Conservation (phyloP, 2,329 filamentous ascomycete species). For the Penicillium hordei region DNA sequence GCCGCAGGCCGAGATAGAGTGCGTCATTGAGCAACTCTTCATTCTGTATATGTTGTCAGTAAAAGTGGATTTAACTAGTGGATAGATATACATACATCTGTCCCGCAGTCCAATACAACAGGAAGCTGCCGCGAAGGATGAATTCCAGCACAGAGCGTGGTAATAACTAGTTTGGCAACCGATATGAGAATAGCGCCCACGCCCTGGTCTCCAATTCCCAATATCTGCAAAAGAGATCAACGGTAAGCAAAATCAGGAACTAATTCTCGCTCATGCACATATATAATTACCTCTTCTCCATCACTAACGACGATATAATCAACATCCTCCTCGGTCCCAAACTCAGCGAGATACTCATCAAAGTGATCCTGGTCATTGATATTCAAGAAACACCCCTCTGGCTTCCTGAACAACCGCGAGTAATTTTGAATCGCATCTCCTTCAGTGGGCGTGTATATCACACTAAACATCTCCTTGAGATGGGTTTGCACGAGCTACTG, state of each 20-base stretch:
- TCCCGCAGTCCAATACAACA: conserved; percentile 83
- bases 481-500: conserved; percentile 69
- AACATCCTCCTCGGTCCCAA: conserved; percentile 70
- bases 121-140: conserved; percentile 76
- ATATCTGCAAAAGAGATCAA: conserved; percentile 60
- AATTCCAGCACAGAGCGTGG: conserved; percentile 82
- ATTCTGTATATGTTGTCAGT: conserved; percentile 51
- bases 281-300: conserved; percentile 48
- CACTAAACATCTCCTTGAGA: conserved; percentile 80
- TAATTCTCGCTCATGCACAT: too few relatives aligned
- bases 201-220: conserved; percentile 87
- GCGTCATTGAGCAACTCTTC: conserved; percentile 70
- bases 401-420: conserved; percentile 71
- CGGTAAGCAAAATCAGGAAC: conserved; percentile 10
- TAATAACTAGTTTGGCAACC: conserved; percentile 77
- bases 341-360: conserved; percentile 65
- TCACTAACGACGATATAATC: conserved; percentile 88
- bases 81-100: conserved; percentile 53
- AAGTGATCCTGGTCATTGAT: conserved; percentile 68
- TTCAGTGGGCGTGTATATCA: conserved; percentile 91
- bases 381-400: conserved; percentile 79
- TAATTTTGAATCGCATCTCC: conserved; percentile 86
- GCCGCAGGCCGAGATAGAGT: conserved; percentile 73
- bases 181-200: conserved; percentile 82
- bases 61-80: not conserved